These are phyloP conservation scores for Asterella californica DNA, from an alignment of 225 moss, liverwort and hornwort species.

Conservation along the genomic window DNA sequence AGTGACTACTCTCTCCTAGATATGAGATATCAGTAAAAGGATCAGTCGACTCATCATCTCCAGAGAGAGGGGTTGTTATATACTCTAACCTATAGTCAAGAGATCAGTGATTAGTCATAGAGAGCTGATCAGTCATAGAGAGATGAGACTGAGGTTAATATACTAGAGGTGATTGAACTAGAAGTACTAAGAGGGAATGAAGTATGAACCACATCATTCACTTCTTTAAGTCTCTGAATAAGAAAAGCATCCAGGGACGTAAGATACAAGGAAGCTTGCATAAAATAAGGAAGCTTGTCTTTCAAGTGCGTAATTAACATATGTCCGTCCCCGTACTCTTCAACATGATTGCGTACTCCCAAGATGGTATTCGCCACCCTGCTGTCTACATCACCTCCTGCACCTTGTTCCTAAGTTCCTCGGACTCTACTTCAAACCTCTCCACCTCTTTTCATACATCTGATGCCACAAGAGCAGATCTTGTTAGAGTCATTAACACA, in stretches of 20 bases:
- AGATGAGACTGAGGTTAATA: no score
- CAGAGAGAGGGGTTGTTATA: no score
- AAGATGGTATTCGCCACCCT: slow-evolving; percentile 54
- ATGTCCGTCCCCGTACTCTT: slow-evolving; percentile 62
- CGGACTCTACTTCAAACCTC: slow-evolving; percentile 51
- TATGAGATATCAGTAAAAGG: no score
- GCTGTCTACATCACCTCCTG: slow-evolving; percentile 50
- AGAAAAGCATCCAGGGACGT: slow-evolving; percentile 44
- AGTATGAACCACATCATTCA: slow-evolving; percentile 40
- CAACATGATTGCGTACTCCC: slow-evolving; percentile 49
- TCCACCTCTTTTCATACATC: slow-evolving; percentile 65
- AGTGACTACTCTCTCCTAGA: no score
- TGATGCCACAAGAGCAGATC: slow-evolving; percentile 10
- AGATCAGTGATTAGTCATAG: no score
- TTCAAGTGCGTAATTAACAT: slow-evolving; percentile 73
- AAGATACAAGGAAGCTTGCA: slow-evolving; percentile 57
- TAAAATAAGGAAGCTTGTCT: slow-evolving; percentile 64
- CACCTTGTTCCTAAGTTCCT: slow-evolving; percentile 40
- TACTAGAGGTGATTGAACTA: no score
- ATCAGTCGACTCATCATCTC: no score
- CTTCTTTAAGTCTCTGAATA: slow-evolving; percentile 34
- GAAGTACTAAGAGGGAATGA: no score
- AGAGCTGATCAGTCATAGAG: no score
- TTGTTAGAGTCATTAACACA: background rate
- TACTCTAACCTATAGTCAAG: no score